Percentiles rank a stretch among this genome's conserved stretches.
phyloP scores from a whole-genome alignment of 2,329 filamentous ascomycete genomes.

The Immersiporthe knoxdaviesiana region DNA sequence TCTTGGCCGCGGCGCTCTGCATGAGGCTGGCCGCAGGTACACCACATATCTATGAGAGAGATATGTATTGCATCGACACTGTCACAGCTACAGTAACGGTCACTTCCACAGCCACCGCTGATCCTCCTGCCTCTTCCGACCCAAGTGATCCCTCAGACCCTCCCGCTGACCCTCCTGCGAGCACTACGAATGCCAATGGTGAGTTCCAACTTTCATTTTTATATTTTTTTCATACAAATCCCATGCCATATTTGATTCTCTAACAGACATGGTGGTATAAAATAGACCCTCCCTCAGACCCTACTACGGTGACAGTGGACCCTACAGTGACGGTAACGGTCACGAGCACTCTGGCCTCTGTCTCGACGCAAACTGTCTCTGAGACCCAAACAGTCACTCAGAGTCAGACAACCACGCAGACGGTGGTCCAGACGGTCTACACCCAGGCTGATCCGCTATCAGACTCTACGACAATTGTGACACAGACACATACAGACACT shows the following conservation, averaged over 20 bases:
- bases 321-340: slow-evolving; percentile 5
- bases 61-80: slow-evolving; percentile 6
- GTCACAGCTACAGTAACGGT: slow-evolving; percentile 18
- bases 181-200: neutral
- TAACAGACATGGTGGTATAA: neutral
- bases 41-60: slow-evolving; percentile 18
- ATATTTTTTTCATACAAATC: too few species aligned
- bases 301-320: neutral
- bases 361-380: slow-evolving; percentile 6
- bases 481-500: neutral
- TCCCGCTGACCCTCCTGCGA: neutral
- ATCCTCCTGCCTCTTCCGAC: slow-evolving; percentile 8
- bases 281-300: neutral
- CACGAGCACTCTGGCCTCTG: slow-evolving; percentile 13
- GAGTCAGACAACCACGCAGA: neutral
- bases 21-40: slow-evolving; percentile 18
- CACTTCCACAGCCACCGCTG: slow-evolving; percentile 1
- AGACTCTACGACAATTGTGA: neutral
- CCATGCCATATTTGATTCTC: neutral
- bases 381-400: slow-evolving; percentile 13
- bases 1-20: slow-evolving; percentile 9
- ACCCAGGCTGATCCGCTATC: neutral
- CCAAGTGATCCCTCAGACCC: neutral
- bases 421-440: slow-evolving; percentile 10
- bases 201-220: neutral